These are phyloP conservation scores for Primulina eburnea DNA, from an alignment of 257 asterid genomes.

Conservation along the genomic window DNA sequence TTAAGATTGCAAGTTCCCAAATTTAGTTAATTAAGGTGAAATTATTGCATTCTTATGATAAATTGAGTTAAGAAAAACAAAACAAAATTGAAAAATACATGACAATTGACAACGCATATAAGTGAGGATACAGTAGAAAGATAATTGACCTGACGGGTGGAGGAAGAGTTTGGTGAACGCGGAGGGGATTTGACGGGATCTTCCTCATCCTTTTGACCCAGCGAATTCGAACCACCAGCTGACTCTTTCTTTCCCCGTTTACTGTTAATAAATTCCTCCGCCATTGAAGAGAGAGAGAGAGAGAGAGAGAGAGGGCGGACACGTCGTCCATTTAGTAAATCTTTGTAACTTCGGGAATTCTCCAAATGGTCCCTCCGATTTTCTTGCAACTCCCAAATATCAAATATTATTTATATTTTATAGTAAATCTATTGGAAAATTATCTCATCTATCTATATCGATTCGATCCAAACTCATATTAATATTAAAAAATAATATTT, in stretches of 20 bases:
- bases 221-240: constrained; percentile 40
- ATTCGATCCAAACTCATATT: too few species aligned
- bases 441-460: too few species aligned
- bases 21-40: not conserved
- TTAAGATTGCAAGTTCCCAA: not conserved
- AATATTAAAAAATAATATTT: too few species aligned
- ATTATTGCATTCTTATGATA: not conserved
- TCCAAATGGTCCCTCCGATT: too few species aligned
- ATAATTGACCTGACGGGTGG: constrained; percentile 69
- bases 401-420: fast-evolving
- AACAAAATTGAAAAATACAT: too few species aligned
- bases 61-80: not conserved
- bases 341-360: not conserved
- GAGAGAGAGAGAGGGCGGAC: too few species aligned
- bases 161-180: constrained; percentile 68
- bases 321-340: not conserved
- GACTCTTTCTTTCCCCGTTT: constrained; percentile 67
- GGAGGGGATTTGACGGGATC: constrained; percentile 83
- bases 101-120: too few species aligned
- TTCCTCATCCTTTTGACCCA: constrained; percentile 51
- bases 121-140: not conserved
- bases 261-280: constrained; percentile 45
- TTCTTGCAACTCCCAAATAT: too few species aligned
- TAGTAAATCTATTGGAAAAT: too few species aligned
- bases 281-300: constrained; percentile 19